Base-by-base conservation (phyloP, 1,139 yeast species). In the Debaryomycetaceae sp. region DNA sequence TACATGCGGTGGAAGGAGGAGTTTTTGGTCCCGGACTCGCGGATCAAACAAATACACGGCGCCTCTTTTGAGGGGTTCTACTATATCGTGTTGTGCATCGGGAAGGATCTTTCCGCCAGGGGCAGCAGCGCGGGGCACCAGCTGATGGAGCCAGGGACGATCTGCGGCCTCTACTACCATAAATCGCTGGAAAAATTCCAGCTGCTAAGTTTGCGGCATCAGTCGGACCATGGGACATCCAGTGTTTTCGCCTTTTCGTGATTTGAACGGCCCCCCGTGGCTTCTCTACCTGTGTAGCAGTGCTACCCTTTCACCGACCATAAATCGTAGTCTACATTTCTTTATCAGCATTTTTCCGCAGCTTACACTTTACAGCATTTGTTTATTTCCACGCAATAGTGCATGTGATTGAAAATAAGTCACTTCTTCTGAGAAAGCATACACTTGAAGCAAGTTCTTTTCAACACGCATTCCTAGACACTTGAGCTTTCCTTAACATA, bases 1-100 rank as follows among this genome's bases (percentile, higher is more conserved):
- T 87, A 76, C 49, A 87, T 87, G 96, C 66, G 96, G 40, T 87
- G 96, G 96, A 87, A 87, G 53, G 97, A 87, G 50, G 73, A 76
- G 44, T 85, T 83, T 45, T 56, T 86, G 37, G 75, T 82, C 10
- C 94, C 95, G 0, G 94, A 86, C 52, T 75, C 86, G 14, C 56
- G 73, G 30, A 60, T 77, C n/a, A 73, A 68, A 38, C 69, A 62
- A 34, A 71, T 79, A 20, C 66, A 68, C 25, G 93, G 92, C 13
- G 96, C 95, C 0, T 79, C 93, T 5, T 87, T 79, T 50, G 95
- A 86, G 28, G 97, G 97, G 0, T 86, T 85, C 49, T 87, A 87
- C 53, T 87, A 86, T 49, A 73, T 85, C 24, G 85, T 85, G 25
- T 74, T 85, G 44, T 81, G 82, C 49, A 86, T 83, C 42, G 61